These are phyloP conservation scores for Kwoniella bestiolae DNA, from an alignment of 768 basidiomycete genomes.

Conservation along the genomic window DNA sequence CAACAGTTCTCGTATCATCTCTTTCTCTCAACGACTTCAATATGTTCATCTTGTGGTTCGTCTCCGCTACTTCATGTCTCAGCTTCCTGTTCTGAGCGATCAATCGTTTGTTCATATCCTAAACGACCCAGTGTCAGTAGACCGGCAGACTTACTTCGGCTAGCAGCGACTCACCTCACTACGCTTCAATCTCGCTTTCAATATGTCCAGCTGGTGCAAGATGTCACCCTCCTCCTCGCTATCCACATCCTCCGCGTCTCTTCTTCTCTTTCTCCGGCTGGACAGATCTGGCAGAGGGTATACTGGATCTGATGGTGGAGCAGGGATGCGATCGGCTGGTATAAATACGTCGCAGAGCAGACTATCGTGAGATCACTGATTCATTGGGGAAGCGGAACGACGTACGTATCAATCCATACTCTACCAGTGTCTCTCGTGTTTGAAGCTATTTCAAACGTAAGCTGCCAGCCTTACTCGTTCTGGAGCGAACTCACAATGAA, in stretches of 20 bases:
- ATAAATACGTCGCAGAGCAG: background rate
- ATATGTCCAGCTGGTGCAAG: background rate
- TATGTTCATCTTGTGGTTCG: slow-evolving; percentile 1
- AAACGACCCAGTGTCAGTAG: too few relatives aligned
- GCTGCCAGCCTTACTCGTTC: background rate
- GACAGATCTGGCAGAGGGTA: background rate
- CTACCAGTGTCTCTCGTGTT: background rate
- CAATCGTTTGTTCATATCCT: background rate
- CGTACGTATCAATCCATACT: background rate
- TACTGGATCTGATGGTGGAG: background rate
- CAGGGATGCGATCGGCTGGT: background rate
- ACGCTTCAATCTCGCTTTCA: background rate
- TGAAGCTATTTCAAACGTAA: background rate
- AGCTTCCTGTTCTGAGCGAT: background rate
- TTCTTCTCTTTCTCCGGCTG: background rate
- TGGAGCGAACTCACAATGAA: background rate
- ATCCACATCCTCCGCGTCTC: background rate
- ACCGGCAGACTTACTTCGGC: background rate
- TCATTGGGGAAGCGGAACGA: background rate
- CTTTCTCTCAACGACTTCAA: background rate
- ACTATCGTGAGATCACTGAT: background rate
- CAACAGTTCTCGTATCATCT: background rate
- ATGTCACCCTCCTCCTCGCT: background rate
- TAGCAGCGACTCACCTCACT: background rate
- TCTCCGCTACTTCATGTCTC: background rate